Conservation (phyloP, 176 grass and related monocot species). For the Urochloa ruziziensis region DNA sequence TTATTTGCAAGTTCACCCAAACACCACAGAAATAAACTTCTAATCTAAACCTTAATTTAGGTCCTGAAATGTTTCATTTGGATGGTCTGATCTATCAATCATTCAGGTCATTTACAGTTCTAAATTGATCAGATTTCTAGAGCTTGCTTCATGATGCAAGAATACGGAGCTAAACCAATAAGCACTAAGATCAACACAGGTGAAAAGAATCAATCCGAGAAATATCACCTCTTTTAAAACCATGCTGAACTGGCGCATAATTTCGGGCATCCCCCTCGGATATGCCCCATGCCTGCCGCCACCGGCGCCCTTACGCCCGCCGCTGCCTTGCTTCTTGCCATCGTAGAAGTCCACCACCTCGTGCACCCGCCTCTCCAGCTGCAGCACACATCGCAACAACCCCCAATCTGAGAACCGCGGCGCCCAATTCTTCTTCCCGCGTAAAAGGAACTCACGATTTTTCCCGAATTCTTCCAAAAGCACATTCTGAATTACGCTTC, state of each 20-base stretch:
- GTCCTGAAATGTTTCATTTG: neutral
- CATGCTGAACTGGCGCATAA: conserved; percentile 63
- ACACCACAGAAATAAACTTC: neutral
- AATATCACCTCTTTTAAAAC: conserved; percentile 71
- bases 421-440: neutral
- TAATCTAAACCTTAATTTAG: neutral
- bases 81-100: neutral
- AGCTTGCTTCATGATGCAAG: neutral
- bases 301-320: conserved; percentile 31
- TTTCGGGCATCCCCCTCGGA: conserved; percentile 64
- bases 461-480: neutral
- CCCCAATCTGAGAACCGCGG: neutral
- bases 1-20: neutral
- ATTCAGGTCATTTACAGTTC: neutral
- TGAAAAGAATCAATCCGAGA: neutral
- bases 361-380: conserved; percentile 64
- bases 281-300: conserved; percentile 35
- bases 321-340: conserved; percentile 56
- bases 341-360: conserved; percentile 58
- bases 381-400: conserved; percentile 19
- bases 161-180: neutral
- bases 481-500: neutral
- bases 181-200: neutral
- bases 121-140: neutral
- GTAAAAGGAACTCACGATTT: neutral